Base-by-base conservation (phyloP, 805 yeast genomes). In the Candida krabiensis region DNA sequence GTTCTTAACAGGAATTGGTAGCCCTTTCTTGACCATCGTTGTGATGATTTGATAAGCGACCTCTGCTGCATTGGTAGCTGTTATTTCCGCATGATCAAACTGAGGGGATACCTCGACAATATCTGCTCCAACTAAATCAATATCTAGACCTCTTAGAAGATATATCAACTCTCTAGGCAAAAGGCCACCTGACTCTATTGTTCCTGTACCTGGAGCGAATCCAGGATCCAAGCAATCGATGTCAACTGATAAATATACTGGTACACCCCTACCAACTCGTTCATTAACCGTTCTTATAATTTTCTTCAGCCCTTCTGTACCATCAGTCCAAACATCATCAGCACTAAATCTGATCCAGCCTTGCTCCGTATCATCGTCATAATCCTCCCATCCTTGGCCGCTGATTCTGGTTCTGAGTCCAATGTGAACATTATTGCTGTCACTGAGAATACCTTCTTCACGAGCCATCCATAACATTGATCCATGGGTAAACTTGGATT, bases 381-480 rank as follows among this genome's bases (percentile, higher is more conserved):
- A 82, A 59, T 83, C 89, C 22, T 64, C 77, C 62, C 64, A 74
- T 35, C 64, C 77, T 11, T 61, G 59, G 9, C 89, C 90, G 0
- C 81, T 71, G 22, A 86, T 63, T 56, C 88, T 75, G 1, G 95
- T 83, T 50, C 95, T 73, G 32, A 86, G 62, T 0, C 95, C 95
- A 17, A 86, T 83, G 55, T 86, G 95, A 29, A 83, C 69, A 52
- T 86, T 83, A 34, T 74, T 61, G 33, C 67, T 66, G 22, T 77
- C 65, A 39, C 69, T 52, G 22, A 83, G 59, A 36, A 84, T 64
- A 0, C 86, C 89, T 55, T 86, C 95, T 41, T 81, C 69, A 37
- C 63, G 60, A 5, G 91, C 91, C 71, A 81, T 73, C 93, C 93
- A 86, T 26, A 86, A 69, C 90, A 86, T 84, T 5, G 93, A 80